Conservation (phyloP, 1,284 basidiomycete genomes). For the Singerocomus rubriflavus region DNA sequence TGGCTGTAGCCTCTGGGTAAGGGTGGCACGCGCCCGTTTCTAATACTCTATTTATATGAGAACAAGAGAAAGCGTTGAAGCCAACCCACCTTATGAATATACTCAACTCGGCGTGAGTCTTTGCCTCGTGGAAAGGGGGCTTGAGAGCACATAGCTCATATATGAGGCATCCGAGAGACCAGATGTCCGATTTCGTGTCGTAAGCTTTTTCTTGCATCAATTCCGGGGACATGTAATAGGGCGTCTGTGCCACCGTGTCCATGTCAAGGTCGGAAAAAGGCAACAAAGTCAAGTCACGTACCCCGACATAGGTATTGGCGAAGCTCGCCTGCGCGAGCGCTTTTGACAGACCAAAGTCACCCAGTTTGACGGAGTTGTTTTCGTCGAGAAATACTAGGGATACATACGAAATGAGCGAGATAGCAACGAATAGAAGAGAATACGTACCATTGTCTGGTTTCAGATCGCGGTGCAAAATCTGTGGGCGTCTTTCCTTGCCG, state of each 20-base stretch:
- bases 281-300: constrained; percentile 39
- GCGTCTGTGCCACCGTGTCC: constrained; percentile 57
- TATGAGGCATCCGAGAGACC: constrained; percentile 95
- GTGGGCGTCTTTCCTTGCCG: constrained; percentile 53
- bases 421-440: neutral
- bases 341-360: constrained; percentile 95
- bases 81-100: constrained; percentile 67
- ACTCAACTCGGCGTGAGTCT: constrained; percentile 82
- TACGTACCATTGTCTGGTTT: constrained; percentile 93
- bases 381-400: constrained; percentile 79
- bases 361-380: constrained; percentile 81
- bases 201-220: constrained; percentile 95
- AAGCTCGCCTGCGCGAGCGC: constrained; percentile 85
- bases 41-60: constrained; percentile 26
- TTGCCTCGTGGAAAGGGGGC: constrained; percentile 88
- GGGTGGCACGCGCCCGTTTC: constrained; percentile 83
- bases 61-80: neutral
- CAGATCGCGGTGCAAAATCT: constrained; percentile 91
- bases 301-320: constrained; percentile 95
- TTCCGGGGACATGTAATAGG: constrained; percentile 99
- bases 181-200: constrained; percentile 97
- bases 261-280: neutral
- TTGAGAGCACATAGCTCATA: constrained; percentile 93
- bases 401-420: neutral
- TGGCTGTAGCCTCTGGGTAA: constrained; percentile 81